A percentile compares a stretch with the other conserved stretches of the same genome.
Evolutionary conservation across 2,329 filamentous ascomycete genomes (phyloP).

Genomic region (Pestalotiopsis sp.): DNA sequence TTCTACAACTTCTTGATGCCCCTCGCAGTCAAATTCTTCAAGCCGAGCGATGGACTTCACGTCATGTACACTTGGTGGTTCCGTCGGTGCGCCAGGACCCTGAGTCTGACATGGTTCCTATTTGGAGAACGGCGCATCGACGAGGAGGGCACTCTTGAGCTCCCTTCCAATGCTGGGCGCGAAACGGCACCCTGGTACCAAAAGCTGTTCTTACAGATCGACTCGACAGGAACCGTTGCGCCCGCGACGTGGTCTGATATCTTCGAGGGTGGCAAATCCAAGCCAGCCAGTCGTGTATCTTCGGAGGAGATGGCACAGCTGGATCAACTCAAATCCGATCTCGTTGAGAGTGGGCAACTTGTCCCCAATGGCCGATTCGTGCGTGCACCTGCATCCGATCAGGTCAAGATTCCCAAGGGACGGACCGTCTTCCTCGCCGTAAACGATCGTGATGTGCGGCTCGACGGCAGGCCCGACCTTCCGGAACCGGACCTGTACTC

Average conservation of each 20-base stretch:
- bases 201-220: conserved; percentile 49
- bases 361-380: conserved; percentile 80
- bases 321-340: conserved; percentile 42
- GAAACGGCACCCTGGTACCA: conserved; percentile 40
- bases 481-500: conserved; percentile 52
- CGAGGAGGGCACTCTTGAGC: conserved; percentile 73
- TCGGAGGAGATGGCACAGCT: conserved; percentile 38
- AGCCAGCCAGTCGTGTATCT: conserved; percentile 40
- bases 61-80: conserved; percentile 97
- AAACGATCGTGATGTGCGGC: conserved; percentile 64
- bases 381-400: conserved; percentile 90
- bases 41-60: conserved; percentile 82
- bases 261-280: conserved; percentile 50
- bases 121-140: conserved; percentile 82
- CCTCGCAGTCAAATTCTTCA: conserved; percentile 79
- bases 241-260: conserved; percentile 61
- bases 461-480: conserved; percentile 65
- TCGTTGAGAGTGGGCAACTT: conserved; percentile 57
- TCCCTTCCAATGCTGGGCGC: conserved; percentile 37
- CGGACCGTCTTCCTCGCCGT: conserved; percentile 79
- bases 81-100: conserved; percentile 74
- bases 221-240: conserved; percentile 42
- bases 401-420: conserved; percentile 90
- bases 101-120: conserved; percentile 89
- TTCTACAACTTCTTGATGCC: conserved; percentile 98